Percentiles rank a stretch among this genome's conserved stretches.
phyloP scores from a whole-genome alignment of 192 early-diverging fungal genomes.

The Podila minutissima region DNA sequence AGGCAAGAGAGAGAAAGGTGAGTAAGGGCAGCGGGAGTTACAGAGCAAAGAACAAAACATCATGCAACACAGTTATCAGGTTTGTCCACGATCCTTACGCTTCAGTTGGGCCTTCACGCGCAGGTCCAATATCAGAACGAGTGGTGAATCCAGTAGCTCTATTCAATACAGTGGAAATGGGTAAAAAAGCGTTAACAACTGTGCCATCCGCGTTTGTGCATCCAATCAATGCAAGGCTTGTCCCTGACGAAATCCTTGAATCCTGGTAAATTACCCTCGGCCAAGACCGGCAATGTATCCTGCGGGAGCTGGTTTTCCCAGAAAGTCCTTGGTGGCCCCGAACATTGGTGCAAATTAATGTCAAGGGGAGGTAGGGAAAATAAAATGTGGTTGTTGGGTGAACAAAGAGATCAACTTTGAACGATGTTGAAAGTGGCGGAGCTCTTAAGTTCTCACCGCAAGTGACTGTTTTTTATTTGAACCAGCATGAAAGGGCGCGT shows the following conservation, averaged over 20 bases:
- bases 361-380: too few species aligned
- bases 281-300: conserved; percentile 98
- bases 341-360: conserved; percentile 55
- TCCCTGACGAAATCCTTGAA: not conserved
- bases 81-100: conserved; percentile 35
- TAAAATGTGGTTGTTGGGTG: too few species aligned
- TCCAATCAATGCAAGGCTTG: too few species aligned
- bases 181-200: not conserved
- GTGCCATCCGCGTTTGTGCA: too few species aligned
- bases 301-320: conserved; percentile 92
- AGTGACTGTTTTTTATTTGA: too few species aligned
- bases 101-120: conserved; percentile 75
- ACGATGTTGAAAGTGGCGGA: too few species aligned
- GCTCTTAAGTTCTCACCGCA: too few species aligned
- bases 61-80: not conserved
- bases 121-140: conserved; percentile 97
- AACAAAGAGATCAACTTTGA: too few species aligned
- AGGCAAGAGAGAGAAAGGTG: not conserved
- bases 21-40: not conserved
- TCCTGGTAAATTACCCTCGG: conserved; percentile 66
- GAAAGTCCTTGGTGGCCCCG: conserved; percentile 84
- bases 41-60: not conserved
- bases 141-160: conserved; percentile 97
- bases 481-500: too few species aligned
- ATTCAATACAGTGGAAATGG: conserved; percentile 2